These are phyloP conservation scores for Candida coquimbonensis DNA, from an alignment of 805 yeast species.

Conservation along the genomic window DNA sequence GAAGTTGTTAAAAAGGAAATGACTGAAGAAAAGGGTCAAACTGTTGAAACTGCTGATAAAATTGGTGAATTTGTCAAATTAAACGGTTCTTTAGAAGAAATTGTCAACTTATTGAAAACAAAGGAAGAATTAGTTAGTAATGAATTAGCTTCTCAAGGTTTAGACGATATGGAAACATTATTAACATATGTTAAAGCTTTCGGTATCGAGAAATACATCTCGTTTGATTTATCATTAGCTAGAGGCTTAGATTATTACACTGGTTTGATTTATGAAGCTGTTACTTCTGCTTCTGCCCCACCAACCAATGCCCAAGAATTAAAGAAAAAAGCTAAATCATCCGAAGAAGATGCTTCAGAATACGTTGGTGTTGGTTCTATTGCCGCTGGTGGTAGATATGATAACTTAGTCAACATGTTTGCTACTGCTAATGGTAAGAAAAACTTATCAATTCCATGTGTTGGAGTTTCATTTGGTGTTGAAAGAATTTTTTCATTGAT, in stretches of 20 bases:
- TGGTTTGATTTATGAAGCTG: constrained; percentile 94
- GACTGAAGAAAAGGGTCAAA: constrained; percentile 83
- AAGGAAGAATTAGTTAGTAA: constrained; percentile 57
- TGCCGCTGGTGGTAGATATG: constrained; percentile 99
- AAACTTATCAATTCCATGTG: constrained; percentile 82
- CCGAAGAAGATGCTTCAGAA: constrained; percentile 87
- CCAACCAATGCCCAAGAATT: constrained; percentile 71
- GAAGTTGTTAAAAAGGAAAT: constrained; percentile 88
- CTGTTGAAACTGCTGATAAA: constrained; percentile 85
- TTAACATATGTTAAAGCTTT: constrained; percentile 80
- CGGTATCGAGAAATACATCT: constrained; percentile 56
- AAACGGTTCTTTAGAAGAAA: constrained; percentile 66
- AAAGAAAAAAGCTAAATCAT: constrained; percentile 33
- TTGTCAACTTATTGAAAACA: constrained; percentile 44
- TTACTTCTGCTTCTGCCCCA: constrained; percentile 93
- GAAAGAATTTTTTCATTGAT: constrained; percentile 90
- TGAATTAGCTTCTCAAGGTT: constrained; percentile 71
- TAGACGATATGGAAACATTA: constrained; percentile 69
- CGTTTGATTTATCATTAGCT: constrained; percentile 91
- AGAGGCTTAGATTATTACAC: constrained; percentile 98
- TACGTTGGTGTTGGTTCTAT: constrained; percentile 98
- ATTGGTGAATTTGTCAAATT: constrained; percentile 89
- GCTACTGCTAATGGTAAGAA: constrained; percentile 75
- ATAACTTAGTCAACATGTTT: constrained; percentile 94
- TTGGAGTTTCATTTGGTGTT: constrained; percentile 95